These are phyloP conservation scores for Ophiostoma himal-ulmi DNA, from an alignment of 2,329 filamentous ascomycete species.

Conservation along the genomic window DNA sequence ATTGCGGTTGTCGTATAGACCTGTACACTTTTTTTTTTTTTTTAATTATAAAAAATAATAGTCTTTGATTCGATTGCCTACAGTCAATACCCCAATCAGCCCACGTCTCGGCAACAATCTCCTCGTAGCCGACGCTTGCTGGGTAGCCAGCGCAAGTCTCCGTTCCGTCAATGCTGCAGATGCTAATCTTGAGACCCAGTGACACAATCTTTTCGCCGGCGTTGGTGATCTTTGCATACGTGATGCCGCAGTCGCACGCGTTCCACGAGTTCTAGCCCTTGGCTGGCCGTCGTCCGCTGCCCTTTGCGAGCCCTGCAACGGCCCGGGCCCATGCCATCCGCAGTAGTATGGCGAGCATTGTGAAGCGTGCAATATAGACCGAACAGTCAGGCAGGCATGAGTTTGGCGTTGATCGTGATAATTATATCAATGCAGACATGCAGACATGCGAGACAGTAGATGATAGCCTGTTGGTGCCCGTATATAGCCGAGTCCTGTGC, in stretches of 20 bases:
- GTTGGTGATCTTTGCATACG: slow-evolving; percentile 43
- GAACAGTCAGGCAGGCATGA: background rate
- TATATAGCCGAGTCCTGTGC: background rate
- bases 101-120: slow-evolving; percentile 52
- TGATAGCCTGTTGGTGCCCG: background rate
- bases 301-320: slow-evolving; percentile 10
- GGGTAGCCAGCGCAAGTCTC: slow-evolving; percentile 52
- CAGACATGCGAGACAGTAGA: background rate
- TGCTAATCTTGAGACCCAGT: slow-evolving; percentile 56
- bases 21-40: no score
- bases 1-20: slow-evolving; percentile 52
- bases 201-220: slow-evolving; percentile 44
- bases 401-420: background rate
- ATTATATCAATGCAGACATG: background rate
- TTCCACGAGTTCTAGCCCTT: slow-evolving; percentile 51
- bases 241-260: slow-evolving; percentile 46
- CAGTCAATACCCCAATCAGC: slow-evolving; percentile 55
- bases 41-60: no score
- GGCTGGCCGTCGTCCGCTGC: slow-evolving; percentile 33
- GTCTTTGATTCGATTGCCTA: slow-evolving; percentile 28
- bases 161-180: slow-evolving; percentile 51
- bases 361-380: background rate
- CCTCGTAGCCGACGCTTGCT: slow-evolving; percentile 51
- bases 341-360: background rate
- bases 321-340: background rate